Evolutionary conservation across 2,329 filamentous ascomycete species (phyloP).

Genomic region (Ceratocystis huliohia): DNA sequence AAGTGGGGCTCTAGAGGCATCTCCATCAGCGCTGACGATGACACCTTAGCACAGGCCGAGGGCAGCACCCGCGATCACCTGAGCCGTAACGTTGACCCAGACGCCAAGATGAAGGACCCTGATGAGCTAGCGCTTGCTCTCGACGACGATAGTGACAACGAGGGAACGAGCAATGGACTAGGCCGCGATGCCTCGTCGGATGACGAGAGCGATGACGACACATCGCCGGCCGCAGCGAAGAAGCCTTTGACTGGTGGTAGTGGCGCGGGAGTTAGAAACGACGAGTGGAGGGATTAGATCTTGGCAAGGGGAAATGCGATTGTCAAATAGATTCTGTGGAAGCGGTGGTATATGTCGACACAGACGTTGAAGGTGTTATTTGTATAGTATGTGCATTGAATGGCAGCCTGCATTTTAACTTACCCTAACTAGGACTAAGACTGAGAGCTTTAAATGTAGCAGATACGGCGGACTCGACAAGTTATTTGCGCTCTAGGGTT

Average conservation of each 20-base stretch:
- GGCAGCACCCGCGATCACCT: slow-evolving; percentile 34
- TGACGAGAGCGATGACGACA: slow-evolving; percentile 19
- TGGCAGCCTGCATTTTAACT: background rate
- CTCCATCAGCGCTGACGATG: slow-evolving; percentile 53
- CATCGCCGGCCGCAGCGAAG: slow-evolving; percentile 9
- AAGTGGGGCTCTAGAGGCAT: slow-evolving; percentile 55
- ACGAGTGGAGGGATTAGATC: slow-evolving; percentile 35
- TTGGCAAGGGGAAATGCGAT: background rate
- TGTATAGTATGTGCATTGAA: slow-evolving; percentile 6
- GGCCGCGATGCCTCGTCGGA: slow-evolving; percentile 16
- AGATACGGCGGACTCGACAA: background rate
- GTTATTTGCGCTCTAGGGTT: background rate
- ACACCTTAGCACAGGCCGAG: slow-evolving; percentile 39
- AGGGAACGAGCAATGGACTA: background rate
- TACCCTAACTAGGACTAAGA: background rate
- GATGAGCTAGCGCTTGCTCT: slow-evolving; percentile 50
- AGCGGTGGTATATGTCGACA: background rate
- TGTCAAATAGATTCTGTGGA: slow-evolving; percentile 1
- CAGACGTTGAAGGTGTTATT: background rate
- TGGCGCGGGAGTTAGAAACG: slow-evolving; percentile 30
- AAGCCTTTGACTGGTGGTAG: slow-evolving; percentile 23
- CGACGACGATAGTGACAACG: slow-evolving; percentile 32
- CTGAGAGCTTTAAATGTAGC: background rate
- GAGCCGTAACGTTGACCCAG: slow-evolving; percentile 41
- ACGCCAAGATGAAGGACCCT: slow-evolving; percentile 54